Evolutionary conservation across 2,329 filamentous ascomycete genomes (phyloP).

Genomic region (Sporothrix curviconia): DNA sequence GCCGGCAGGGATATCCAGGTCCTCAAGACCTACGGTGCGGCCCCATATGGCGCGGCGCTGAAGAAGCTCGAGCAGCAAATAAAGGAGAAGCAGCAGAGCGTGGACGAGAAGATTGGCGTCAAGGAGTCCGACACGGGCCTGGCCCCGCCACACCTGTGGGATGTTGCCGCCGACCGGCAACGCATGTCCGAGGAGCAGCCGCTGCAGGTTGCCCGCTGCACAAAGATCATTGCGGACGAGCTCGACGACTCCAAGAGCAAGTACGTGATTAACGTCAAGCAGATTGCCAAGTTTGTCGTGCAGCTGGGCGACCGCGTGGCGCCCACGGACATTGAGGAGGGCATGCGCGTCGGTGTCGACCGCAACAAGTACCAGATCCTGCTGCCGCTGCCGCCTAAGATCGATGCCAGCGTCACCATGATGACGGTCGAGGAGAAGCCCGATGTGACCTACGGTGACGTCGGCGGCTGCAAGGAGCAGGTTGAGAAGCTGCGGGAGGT

Average conservation of each 20-base stretch:
- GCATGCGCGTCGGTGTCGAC: conserved; percentile 97
- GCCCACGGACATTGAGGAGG: conserved; percentile 98
- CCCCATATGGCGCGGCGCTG: conserved; percentile 85
- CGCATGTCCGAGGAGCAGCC: conserved; percentile 98
- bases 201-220: conserved; percentile 93
- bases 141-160: conserved; percentile 96
- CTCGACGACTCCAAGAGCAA: conserved; percentile 97
- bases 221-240: conserved; percentile 97
- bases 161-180: conserved; percentile 94
- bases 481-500: conserved; percentile 98
- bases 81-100: conserved; percentile 96
- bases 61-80: conserved; percentile 99
- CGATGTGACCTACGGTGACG: conserved; percentile 97
- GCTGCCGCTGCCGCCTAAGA: conserved; percentile 91
- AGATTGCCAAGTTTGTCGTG: conserved; percentile 99
- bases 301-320: conserved; percentile 94
- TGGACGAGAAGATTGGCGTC: conserved; percentile 96
- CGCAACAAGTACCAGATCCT: conserved; percentile 99
- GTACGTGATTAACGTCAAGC: conserved; percentile 99
- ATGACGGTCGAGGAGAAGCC: conserved; percentile 99
- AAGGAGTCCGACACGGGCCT: conserved; percentile 98
- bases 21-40: conserved; percentile 96
- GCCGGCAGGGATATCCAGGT: conserved; percentile 87
- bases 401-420: conserved; percentile 98
- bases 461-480: conserved; percentile 98